Conservation (phyloP, 768 basidiomycete species). For the Pholiota microspora region DNA sequence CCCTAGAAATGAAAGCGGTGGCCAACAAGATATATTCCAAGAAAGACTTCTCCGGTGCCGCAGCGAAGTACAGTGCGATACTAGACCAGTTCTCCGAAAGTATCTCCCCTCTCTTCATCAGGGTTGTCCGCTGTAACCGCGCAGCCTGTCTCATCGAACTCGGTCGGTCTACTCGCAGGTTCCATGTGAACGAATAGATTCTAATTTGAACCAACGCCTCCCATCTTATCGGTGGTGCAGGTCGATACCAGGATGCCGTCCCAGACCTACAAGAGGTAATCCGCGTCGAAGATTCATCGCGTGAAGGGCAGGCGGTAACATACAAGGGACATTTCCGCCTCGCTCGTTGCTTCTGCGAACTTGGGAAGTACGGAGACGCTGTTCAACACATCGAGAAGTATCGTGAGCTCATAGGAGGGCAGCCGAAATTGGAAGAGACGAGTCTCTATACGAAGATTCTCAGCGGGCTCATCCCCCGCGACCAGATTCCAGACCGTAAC, state of each 20-base stretch:
- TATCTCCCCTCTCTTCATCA: conserved; percentile 2
- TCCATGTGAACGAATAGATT: neutral
- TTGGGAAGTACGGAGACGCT: conserved; percentile 13
- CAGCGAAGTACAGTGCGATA: conserved; percentile 10
- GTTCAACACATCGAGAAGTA: conserved; percentile 12
- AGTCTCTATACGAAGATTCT: conserved; percentile 8
- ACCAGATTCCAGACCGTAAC: neutral
- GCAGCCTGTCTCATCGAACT: conserved; percentile 15
- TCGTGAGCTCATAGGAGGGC: conserved; percentile 4
- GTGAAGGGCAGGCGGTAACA: neutral
- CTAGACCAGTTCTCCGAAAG: conserved; percentile 5
- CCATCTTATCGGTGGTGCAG: conserved; percentile 1
- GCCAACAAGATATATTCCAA: conserved; percentile 11
- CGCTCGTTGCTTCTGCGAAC: conserved; percentile 14
- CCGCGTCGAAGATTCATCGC: neutral
- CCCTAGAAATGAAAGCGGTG: conserved; percentile 10
- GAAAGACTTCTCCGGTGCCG: conserved; percentile 7
- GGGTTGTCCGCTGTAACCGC: conserved; percentile 11
- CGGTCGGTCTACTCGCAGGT: conserved; percentile 1
- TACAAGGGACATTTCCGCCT: conserved; percentile 16
- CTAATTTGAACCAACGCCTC: neutral
- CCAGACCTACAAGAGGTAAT: conserved; percentile 11
- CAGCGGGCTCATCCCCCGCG: conserved; percentile 6
- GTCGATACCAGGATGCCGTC: conserved; percentile 9
- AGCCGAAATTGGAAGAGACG: conserved; percentile 1